phyloP scores from a whole-genome alignment of 257 asterid species.

The Agastache rugosa region DNA sequence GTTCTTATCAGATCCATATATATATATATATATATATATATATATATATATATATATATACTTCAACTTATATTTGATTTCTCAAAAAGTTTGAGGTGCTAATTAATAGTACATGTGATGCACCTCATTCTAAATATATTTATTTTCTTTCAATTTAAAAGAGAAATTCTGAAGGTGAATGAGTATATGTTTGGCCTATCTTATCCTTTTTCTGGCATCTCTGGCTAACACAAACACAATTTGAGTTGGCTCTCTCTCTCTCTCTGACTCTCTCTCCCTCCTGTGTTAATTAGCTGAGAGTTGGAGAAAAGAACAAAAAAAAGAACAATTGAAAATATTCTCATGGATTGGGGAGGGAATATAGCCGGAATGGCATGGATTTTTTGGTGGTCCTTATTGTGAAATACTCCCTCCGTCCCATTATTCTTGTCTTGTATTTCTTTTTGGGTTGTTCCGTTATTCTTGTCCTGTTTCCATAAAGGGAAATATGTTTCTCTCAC shows the following conservation, averaged over 20 bases:
- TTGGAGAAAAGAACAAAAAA: conserved; percentile 30
- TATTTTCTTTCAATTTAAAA: background rate
- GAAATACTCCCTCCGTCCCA: no score
- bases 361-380: conserved; percentile 19
- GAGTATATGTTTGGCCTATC: background rate
- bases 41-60: no score
- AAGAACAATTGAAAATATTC: conserved; percentile 21
- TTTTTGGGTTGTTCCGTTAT: no score
- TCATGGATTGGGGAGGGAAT: conserved; percentile 35
- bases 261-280: no score
- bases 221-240: background rate
- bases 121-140: background rate
- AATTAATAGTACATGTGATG: no score
- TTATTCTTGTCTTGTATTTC: no score
- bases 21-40: no score
- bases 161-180: background rate
- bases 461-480: no score
- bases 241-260: background rate
- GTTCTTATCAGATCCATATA: no score
- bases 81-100: no score
- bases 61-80: no score
- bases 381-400: conserved; percentile 39
- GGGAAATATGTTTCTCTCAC: no score
- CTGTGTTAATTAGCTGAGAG: background rate
- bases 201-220: background rate